Evolutionary conservation across 2,329 filamentous ascomycete species (phyloP), one percentile per base, ranked within the genome.

Genomic region (Arachnopeziza araneosa): DNA sequence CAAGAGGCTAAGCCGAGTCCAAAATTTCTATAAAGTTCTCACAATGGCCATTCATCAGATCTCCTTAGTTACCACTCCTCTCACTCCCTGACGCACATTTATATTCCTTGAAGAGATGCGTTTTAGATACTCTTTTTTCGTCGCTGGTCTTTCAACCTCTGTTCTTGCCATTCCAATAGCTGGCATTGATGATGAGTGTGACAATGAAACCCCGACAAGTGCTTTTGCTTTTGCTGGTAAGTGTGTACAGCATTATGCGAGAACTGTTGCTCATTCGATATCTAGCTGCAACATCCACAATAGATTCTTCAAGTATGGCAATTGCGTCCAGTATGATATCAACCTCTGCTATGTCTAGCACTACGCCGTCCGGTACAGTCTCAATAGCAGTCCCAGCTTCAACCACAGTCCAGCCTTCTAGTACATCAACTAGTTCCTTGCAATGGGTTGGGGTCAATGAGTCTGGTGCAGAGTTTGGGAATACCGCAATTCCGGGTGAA

Each of bases 391-490:
- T 12, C n/a, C 26, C 52, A 30, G 12, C 22, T 8, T n/a, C 52
- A 12, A 26, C 52, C 19, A 30, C 23, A 2, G 24, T 22, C 19
- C 22, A 24, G 9, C 9, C 52, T 2, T 54, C 52, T 24, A 9
- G 26, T 30, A 26, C 52, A 2, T 14, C 22, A n/a, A 54, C 22
- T 10, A 22, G 52, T 10, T 12, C 52, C 32, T 5, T 67, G 23
- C 51, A 61, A 55, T 67, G 52, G 30, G 55, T 66, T 44, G 65
- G 65, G 55, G 68, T 67, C 50, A 70, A 69, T 55, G 70, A 86
- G 69, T 80, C 82, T 22, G 84, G 84, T 14, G 83, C 84, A 50
- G 86, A 89, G 65, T 88, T 88, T 61, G 84, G 84, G 50, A 76
- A 81, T 60, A 74, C 69, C 24, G 78, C 75, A 56, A 74, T 86